These are phyloP conservation scores for Lindgomyces ingoldianus DNA, from an alignment of 495 filamentous ascomycete species.

Conservation along the genomic window DNA sequence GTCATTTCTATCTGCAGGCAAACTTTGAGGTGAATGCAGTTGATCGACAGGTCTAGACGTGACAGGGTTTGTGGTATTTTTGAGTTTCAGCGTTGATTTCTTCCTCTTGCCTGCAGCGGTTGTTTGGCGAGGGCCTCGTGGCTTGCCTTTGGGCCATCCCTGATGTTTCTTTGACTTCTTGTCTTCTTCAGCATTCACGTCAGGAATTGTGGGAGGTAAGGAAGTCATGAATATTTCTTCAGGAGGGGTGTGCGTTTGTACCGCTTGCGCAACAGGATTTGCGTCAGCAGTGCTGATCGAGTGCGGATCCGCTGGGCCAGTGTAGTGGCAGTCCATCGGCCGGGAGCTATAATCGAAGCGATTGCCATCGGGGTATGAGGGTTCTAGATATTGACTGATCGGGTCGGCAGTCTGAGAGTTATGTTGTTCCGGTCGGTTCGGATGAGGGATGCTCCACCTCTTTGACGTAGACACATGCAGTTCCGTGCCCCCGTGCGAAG, in stretches of 20 bases:
- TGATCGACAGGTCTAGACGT: constrained; percentile 20
- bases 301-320: neutral
- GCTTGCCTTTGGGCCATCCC: constrained; percentile 49
- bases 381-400: neutral
- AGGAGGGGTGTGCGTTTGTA: constrained; percentile 40
- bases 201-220: neutral
- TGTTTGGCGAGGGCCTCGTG: constrained; percentile 38
- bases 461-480: constrained; percentile 1
- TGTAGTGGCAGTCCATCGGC: neutral
- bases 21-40: constrained; percentile 37
- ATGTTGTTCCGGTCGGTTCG: neutral
- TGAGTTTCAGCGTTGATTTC: constrained; percentile 31
- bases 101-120: constrained; percentile 30
- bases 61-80: neutral
- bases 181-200: constrained; percentile 18
- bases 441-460: constrained; percentile 14
- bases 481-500: constrained; percentile 5
- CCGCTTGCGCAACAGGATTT: constrained; percentile 1
- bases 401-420: neutral
- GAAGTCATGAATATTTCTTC: constrained; percentile 25
- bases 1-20: constrained; percentile 25
- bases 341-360: neutral
- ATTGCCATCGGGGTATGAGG: too few species aligned
- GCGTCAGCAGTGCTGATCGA: neutral
- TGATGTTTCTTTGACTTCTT: constrained; percentile 37